Percentiles rank a stretch among this genome's conserved stretches.
phyloP scores from a whole-genome alignment of 352 stramenopile genomes.

The Halophytophthora polymorphica region DNA sequence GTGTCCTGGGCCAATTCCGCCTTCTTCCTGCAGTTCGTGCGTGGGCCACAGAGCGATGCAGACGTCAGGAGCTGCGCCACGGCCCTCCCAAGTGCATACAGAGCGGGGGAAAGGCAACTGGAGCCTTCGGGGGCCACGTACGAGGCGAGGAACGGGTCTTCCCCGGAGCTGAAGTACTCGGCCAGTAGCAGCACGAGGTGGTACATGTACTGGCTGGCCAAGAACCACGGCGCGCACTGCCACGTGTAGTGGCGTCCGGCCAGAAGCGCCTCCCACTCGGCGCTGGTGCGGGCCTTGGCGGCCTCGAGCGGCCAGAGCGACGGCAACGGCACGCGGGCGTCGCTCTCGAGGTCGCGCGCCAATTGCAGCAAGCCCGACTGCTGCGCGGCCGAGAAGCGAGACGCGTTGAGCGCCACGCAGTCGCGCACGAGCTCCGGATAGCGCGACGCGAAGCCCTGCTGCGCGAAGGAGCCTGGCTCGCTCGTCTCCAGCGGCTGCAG shows the following conservation, averaged over 20 bases:
- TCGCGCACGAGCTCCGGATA: conserved; percentile 53
- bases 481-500: conserved; percentile 27
- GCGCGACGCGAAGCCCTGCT: conserved; percentile 47
- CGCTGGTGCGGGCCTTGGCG: conserved; percentile 16
- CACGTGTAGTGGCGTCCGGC: conserved; percentile 34
- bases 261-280: conserved; percentile 35
- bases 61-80: too few relatives aligned
- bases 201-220: conserved; percentile 61
- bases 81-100: not conserved
- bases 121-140: too few relatives aligned
- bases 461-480: conserved; percentile 37
- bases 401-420: conserved; percentile 39
- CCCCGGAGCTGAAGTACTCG: conserved; percentile 36
- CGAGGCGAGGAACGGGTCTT: conserved; percentile 52
- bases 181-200: conserved; percentile 46
- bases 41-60: too few relatives aligned
- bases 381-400: conserved; percentile 26
- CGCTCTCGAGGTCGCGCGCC: conserved; percentile 32
- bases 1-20: conserved; percentile 34
- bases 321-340: conserved; percentile 40
- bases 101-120: not conserved
- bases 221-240: conserved; percentile 54
- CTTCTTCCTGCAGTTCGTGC: conserved; percentile 30
- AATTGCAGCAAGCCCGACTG: conserved; percentile 26
- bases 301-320: conserved; percentile 19